Evolutionary conservation across 352 stramenopile genomes (phyloP).

Genomic region (Globisporangium megalacanthum): DNA sequence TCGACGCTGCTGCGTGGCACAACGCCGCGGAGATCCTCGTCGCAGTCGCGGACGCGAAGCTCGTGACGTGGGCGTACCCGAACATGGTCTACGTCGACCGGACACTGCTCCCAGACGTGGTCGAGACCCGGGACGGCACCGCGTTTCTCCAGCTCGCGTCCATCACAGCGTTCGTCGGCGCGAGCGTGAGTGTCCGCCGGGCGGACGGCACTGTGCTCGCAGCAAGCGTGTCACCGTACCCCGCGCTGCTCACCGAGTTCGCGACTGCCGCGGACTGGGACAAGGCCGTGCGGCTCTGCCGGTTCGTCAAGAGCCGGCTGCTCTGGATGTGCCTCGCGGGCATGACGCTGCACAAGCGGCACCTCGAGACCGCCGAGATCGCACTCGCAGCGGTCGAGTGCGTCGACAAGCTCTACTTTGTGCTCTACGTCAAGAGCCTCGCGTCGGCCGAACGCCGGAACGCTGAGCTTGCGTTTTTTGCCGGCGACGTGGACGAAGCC

Average conservation of each 20-base stretch:
- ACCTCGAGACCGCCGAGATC: slow-evolving; percentile 91
- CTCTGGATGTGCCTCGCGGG: slow-evolving; percentile 90
- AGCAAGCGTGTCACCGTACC: slow-evolving; percentile 73
- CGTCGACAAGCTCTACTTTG: slow-evolving; percentile 93
- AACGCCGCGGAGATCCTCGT: slow-evolving; percentile 84
- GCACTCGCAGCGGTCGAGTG: slow-evolving; percentile 87
- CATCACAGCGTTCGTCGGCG: slow-evolving; percentile 86
- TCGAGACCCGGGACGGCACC: slow-evolving; percentile 64
- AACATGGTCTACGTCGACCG: slow-evolving; percentile 89
- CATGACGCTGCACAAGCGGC: slow-evolving; percentile 84
- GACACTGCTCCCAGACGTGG: slow-evolving; percentile 81
- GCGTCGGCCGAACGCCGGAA: slow-evolving; percentile 81
- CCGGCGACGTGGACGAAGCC: slow-evolving; percentile 86
- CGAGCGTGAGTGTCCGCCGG: slow-evolving; percentile 78
- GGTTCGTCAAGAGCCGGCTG: slow-evolving; percentile 85
- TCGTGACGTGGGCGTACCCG: slow-evolving; percentile 90
- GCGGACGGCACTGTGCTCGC: slow-evolving; percentile 85
- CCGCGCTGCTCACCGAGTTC: slow-evolving; percentile 86
- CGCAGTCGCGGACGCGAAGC: slow-evolving; percentile 83
- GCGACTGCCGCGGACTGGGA: slow-evolving; percentile 80
- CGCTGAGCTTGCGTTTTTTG: slow-evolving; percentile 85
- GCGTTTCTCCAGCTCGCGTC: slow-evolving; percentile 84
- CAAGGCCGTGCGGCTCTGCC: slow-evolving; percentile 88
- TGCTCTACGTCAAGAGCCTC: slow-evolving; percentile 86
- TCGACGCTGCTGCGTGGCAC: slow-evolving; percentile 89